Conservation (phyloP, 805 yeast genomes). For the Yamadazyma philogaea region DNA sequence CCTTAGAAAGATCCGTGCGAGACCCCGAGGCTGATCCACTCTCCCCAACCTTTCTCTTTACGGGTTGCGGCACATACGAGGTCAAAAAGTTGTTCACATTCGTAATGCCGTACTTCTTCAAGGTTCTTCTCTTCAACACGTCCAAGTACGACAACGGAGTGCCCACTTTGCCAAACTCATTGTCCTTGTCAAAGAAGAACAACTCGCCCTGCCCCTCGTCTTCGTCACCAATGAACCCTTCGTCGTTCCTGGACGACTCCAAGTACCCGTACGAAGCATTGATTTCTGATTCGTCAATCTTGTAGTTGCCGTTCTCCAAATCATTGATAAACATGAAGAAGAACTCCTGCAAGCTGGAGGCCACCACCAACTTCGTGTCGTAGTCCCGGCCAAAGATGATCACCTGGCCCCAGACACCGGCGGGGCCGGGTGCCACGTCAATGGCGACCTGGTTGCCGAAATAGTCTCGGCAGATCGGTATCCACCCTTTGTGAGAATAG, state of each 20-base stretch:
- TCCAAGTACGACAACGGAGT: slow-evolving; percentile 39
- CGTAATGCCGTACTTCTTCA: slow-evolving; percentile 37
- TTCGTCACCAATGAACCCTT: slow-evolving; percentile 42
- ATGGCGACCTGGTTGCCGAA: slow-evolving; percentile 44
- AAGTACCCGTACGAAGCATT: slow-evolving; percentile 35
- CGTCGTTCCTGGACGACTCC: slow-evolving; percentile 35
- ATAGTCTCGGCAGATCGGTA: slow-evolving; percentile 39
- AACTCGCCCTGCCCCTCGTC: slow-evolving; percentile 46
- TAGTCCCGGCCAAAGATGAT: slow-evolving; percentile 44
- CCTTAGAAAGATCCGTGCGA: slow-evolving; percentile 13
- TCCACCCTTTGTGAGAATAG: slow-evolving; percentile 40
- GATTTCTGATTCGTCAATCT: slow-evolving; percentile 34
- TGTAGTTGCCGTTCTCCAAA: slow-evolving; percentile 41
- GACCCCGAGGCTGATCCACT: slow-evolving; percentile 11
- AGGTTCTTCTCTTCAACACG: slow-evolving; percentile 40
- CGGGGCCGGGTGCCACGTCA: slow-evolving; percentile 40
- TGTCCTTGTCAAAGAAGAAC: slow-evolving; percentile 33
- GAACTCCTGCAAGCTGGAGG: slow-evolving; percentile 37
- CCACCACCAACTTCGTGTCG: slow-evolving; percentile 42
- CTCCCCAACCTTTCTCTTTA: slow-evolving; percentile 10
- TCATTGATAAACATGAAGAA: slow-evolving; percentile 36
- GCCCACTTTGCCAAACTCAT: slow-evolving; percentile 30
- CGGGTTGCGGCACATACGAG: slow-evolving; percentile 33
- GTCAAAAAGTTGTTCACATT: slow-evolving; percentile 34
- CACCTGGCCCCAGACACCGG: slow-evolving; percentile 41